Evolutionary conservation across 2,329 filamentous ascomycete species (phyloP).

Genomic region (Claviceps quebecensis): DNA sequence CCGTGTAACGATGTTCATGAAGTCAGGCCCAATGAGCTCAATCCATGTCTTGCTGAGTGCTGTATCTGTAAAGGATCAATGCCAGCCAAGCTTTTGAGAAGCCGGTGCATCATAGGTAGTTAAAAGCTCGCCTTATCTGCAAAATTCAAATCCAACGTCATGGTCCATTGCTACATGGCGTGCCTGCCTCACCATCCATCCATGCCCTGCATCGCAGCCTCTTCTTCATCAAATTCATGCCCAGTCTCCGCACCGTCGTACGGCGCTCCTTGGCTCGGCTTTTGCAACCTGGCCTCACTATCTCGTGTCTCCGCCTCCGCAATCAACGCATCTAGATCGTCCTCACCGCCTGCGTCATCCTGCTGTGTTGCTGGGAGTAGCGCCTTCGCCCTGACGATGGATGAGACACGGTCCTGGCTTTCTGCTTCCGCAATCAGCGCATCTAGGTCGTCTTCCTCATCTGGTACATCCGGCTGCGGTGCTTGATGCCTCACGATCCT

Average conservation of each 20-base stretch:
- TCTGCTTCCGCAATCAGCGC: constrained; percentile 39
- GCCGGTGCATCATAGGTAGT: too few species aligned
- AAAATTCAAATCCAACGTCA: neutral
- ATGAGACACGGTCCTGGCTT: constrained; percentile 7
- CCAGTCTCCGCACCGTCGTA: neutral
- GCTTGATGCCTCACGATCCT: too few species aligned
- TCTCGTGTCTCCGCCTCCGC: constrained; percentile 28
- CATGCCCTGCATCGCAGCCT: constrained; percentile 55
- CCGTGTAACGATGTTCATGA: too few species aligned
- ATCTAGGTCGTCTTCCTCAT: constrained; percentile 32
- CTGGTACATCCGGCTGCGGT: neutral
- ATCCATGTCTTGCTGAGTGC: too few species aligned
- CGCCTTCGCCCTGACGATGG: neutral
- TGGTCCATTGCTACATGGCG: neutral
- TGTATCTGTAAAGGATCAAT: too few species aligned
- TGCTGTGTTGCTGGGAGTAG: neutral
- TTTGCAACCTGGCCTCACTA: neutral
- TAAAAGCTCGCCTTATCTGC: too few species aligned
- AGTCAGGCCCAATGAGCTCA: too few species aligned
- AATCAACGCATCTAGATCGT: constrained; percentile 39
- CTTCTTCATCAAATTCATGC: constrained; percentile 44
- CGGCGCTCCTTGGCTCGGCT: constrained; percentile 4
- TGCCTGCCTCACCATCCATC: constrained; percentile 28
- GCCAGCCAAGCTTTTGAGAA: too few species aligned
- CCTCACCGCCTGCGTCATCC: constrained; percentile 14